These are phyloP conservation scores for Fereydounia khargensis DNA, from an alignment of 1,284 basidiomycete species.

Conservation along the genomic window DNA sequence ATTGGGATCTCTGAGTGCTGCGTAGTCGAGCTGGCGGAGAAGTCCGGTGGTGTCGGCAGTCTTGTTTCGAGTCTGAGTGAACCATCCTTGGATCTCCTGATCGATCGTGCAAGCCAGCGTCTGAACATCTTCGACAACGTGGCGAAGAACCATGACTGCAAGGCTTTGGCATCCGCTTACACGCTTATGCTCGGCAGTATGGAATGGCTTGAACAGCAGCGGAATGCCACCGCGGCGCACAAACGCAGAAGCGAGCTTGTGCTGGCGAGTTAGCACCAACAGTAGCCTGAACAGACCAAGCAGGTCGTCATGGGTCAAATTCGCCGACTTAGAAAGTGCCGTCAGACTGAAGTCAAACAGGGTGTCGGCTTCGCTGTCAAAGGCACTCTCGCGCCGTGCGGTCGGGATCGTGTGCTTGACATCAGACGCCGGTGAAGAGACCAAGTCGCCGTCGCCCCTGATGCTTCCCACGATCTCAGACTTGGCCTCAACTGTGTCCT, in stretches of 20 bases:
- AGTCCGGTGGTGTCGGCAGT: constrained; percentile 70
- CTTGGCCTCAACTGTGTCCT: constrained; percentile 68
- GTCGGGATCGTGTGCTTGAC: constrained; percentile 7
- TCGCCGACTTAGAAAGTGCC: constrained; percentile 54
- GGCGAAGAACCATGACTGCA: constrained; percentile 81
- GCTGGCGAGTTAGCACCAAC: constrained; percentile 41
- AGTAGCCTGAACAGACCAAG: constrained; percentile 48
- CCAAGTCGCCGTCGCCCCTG: constrained; percentile 16
- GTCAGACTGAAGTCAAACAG: constrained; percentile 30
- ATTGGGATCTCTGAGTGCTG: constrained; percentile 76
- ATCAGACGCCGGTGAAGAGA: not conserved
- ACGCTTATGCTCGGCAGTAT: constrained; percentile 20
- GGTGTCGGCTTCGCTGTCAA: constrained; percentile 7
- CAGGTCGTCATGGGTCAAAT: constrained; percentile 31
- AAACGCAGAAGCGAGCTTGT: constrained; percentile 23
- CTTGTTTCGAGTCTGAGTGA: constrained; percentile 53
- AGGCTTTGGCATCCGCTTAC: constrained; percentile 70
- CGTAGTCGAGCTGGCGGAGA: constrained; percentile 73
- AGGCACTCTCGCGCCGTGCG: constrained; percentile 41
- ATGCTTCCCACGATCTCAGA: too few relatives aligned
- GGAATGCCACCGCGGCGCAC: constrained; percentile 33
- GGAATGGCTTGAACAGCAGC: constrained; percentile 44
- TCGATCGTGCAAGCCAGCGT: constrained; percentile 74
- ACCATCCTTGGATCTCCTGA: constrained; percentile 66
- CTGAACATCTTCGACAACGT: constrained; percentile 76